Evolutionary conservation across 306 rosid species (phyloP), one percentile per base, ranked within the genome.

Genomic region (Cajanus cajan): DNA sequence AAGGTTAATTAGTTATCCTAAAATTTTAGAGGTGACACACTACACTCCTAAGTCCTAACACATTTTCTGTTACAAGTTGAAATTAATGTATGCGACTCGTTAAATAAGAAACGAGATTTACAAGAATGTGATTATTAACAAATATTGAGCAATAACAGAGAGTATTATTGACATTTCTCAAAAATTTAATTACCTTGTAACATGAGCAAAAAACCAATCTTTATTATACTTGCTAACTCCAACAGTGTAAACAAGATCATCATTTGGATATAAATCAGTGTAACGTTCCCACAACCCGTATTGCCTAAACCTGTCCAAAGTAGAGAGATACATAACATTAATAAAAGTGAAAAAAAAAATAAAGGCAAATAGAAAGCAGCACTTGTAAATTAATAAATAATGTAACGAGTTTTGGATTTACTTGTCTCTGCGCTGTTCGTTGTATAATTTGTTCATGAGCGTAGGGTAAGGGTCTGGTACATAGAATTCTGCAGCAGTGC

Each of bases 231-330:
- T 36, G 58, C 70, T 18, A 3, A 34, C 69, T 33, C 84, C 84
- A 28, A 90, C 73, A 5, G 63, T 89, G 84, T 86, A 92, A 33
- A 86, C 78, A 6, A 92, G 87, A 83, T 92, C 96, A 3, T 47
- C 37, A 8, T 54, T 15, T 1, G 90, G 89, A 69, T 87, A 90
- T 9, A 82, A 55, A 47, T 90, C 93, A 5, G 68, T 48, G 52
- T 92, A 92, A 25, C 88, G 92, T 2, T 82, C 90, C 96, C 97
- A 92, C 19, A 92, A 61, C 0, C 97, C 97, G 39, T 92, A 92
- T 54, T 92, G 92, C 54, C 96, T 86, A 62, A 72, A 92, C 71
- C 91, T 92, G 82, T 40, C 3, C 24, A 83, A 62, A 44, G 54
- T n/a, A 22, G 15, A 22, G 15, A 39, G 12, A 62, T 22, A 54